Base-by-base conservation (phyloP, 129 eudicot species). In the Tagetes erecta region DNA sequence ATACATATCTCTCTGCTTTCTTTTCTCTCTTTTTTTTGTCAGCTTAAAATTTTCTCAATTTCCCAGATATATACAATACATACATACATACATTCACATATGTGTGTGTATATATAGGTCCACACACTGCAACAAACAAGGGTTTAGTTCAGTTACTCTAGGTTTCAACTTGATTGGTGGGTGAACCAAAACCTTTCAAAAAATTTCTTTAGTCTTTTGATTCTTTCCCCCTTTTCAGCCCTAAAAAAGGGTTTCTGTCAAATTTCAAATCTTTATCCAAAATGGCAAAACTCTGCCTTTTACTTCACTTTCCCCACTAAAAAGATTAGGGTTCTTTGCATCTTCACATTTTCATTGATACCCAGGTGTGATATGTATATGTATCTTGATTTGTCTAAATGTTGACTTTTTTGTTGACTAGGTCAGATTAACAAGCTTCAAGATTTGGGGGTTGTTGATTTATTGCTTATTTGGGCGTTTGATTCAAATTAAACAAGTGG, bases 361-460 rank as follows among this genome's bases (percentile, higher is more conserved):
- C 73, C 57, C 49, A 30, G 71, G 64, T 68, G 42, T 42, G 51
- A 30, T 70, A 49, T 45, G 38, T 73, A 12, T 4, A 14, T 37
- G 31, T 37, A 8, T 66, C 1, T 75, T 40, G 50, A 52, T 70
- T 60, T 67, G 33, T 63, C 76, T 78, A 47, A 66, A 68, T 11
- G 70, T 79, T 79, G 83, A 79, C 83, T 79, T 72, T 79, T 33
- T 72, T 66, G 60, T 65, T 71, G 73, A 72, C 74, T 59, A 79
- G 74, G 78, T 57, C 78, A 65, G 52, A 72, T 78, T 72, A 64
- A 64, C 44, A 72, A 53, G 72, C 34, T 78, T 60, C 12, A 71
- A 78, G 82, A 63, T 78, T 78, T 78, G 62, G 73, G 60, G 72
- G 30, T 72, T 78, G 56, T 7, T 37, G 77, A 70, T 78, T 78